Evolutionary conservation across 306 rosid species (phyloP).

Genomic region (Lotus japonicus): DNA sequence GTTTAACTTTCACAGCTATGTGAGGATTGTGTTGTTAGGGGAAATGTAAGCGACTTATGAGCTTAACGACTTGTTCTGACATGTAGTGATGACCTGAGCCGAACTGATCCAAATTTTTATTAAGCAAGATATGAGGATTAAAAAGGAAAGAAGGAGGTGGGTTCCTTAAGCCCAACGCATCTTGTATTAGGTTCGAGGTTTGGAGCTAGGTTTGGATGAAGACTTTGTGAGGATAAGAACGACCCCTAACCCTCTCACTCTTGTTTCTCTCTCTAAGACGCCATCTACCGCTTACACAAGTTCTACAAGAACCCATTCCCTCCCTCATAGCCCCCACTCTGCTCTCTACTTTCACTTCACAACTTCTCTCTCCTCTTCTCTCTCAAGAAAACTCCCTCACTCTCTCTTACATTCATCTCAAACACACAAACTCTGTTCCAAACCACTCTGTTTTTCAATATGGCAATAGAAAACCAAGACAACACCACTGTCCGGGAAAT

Average conservation of each 20-base stretch:
- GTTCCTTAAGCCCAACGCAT: slow-evolving; percentile 84
- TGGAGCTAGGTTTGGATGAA: slow-evolving; percentile 49
- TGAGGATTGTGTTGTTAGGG: too few relatives aligned
- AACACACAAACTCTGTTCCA: not conserved
- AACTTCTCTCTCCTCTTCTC: not conserved
- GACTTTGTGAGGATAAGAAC: slow-evolving; percentile 95
- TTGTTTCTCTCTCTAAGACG: slow-evolving; percentile 26
- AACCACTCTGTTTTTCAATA: slow-evolving; percentile 17
- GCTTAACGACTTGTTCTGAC: too few relatives aligned
- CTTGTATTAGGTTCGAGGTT: slow-evolving; percentile 24
- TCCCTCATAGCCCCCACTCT: slow-evolving; percentile 44
- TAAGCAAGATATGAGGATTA: slow-evolving; percentile 24
- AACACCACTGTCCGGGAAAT: slow-evolving; percentile 66
- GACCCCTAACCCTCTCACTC: slow-evolving; percentile 24
- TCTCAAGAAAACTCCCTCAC: too few relatives aligned
- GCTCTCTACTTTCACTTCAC: not conserved
- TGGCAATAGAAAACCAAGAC: slow-evolving; percentile 93
- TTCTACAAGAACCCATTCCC: slow-evolving; percentile 69
- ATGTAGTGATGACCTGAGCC: too few relatives aligned
- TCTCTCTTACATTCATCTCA: too few relatives aligned
- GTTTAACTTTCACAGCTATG: too few relatives aligned
- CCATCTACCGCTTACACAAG: slow-evolving; percentile 55
- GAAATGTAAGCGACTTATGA: too few relatives aligned
- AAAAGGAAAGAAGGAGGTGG: slow-evolving; percentile 72
- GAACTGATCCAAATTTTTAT: too few relatives aligned